Base-by-base conservation (phyloP, 257 asterid species). In the Solanum chilense region DNA sequence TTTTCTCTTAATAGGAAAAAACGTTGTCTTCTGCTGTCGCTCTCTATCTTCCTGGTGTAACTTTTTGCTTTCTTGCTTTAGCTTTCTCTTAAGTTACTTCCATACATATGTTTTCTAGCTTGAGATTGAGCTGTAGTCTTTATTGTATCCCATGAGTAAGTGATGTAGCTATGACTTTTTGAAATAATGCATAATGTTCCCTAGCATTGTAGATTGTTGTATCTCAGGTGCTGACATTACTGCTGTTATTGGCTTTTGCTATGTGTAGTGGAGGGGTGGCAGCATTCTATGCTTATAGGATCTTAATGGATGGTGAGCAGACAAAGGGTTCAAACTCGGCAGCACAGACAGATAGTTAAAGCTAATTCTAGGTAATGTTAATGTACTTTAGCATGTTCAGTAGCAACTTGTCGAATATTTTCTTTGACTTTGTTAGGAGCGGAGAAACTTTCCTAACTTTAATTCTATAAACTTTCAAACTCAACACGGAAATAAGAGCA, bases 211-310 rank as follows among this genome's bases (percentile, higher is more conserved):
- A 29, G 85, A 49, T 47, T 49, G 66, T 49, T 49, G 85, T 2
- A 49, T 81, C 41, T 78, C 42, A 45, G 66, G 84, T 29, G 44
- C 85, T 81, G 31, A 81, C 85, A 27, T 81, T 49, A 29, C 69
- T 52, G 62, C 49, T 81, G 44, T 49, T 52, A 31, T 49, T 31
- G 85, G 45, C 12, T 35, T 88, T 84, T 89, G 86, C 77, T 56
- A 80, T 83, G 44, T 92, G 94, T 96, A 96, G 99, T 91, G 98
- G 98, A 23, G 95, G 94, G 85, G 93, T 95, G 87, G 91, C 89
- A 80, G 96, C 95, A 68, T 97, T 96, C 97, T 97, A 91, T 86
- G 91, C 92, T 66, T 95, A 95, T 90, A 93, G 99, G 93, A 91
- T 93, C 88, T 29, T 90, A 33, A 92, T n/a, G 69, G 97, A 94